phyloP scores from a whole-genome alignment of 192 early-diverging fungal genomes.

The Coemansia sp. region DNA sequence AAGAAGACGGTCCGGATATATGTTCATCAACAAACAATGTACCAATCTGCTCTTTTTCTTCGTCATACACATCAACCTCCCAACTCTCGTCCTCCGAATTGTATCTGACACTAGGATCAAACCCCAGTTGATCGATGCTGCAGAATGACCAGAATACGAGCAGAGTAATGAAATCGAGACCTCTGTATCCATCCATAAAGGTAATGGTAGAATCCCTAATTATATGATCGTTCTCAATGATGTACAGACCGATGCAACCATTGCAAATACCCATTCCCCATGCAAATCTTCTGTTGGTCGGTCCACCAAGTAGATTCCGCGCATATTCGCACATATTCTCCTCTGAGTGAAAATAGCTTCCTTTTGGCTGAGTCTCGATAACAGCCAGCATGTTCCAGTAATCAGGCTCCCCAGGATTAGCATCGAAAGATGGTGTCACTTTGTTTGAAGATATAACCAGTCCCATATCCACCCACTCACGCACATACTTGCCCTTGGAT shows the following conservation, averaged over 20 bases:
- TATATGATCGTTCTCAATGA: too few relatives aligned
- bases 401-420: background rate
- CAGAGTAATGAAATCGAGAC: background rate
- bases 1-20: too few relatives aligned
- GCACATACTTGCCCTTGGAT: too few relatives aligned
- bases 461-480: too few relatives aligned
- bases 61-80: slow-evolving; percentile 4
- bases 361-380: background rate
- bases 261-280: slow-evolving; percentile 30
- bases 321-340: slow-evolving; percentile 10
- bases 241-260: too few relatives aligned
- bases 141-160: background rate
- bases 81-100: background rate
- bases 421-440: too few relatives aligned
- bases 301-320: slow-evolving; percentile 10
- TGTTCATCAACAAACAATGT: background rate
- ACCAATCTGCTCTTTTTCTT: background rate
- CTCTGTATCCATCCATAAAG: too few relatives aligned
- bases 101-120: background rate
- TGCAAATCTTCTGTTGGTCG: slow-evolving; percentile 13
- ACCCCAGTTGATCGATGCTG: background rate
- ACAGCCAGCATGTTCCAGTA: background rate
- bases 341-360: background rate
- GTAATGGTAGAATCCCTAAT: too few relatives aligned
- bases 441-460: too few relatives aligned